Percentiles rank a stretch among this genome's conserved stretches.
phyloP scores from a whole-genome alignment of 2,329 filamentous ascomycete species.

The Dryadomyces quercus-mongolicae region DNA sequence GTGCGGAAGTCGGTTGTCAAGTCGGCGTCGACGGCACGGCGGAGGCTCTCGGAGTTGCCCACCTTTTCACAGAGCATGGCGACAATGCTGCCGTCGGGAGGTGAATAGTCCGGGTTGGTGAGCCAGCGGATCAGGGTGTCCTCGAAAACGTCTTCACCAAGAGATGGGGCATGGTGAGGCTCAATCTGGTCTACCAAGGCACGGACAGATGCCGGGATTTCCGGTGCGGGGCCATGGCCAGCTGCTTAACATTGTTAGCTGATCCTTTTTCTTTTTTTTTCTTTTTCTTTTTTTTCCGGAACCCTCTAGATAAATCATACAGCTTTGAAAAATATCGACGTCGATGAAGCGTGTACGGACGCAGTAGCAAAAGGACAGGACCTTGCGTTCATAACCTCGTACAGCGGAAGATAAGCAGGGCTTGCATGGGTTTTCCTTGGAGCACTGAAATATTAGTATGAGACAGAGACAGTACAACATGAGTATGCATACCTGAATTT shows the following conservation, averaged over 20 bases:
- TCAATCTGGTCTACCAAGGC: conserved; percentile 8
- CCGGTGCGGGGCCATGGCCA: conserved; percentile 1
- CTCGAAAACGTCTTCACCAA: conserved; percentile 13
- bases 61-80: conserved; percentile 16
- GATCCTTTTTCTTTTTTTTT: neutral
- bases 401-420: conserved; percentile 17
- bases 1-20: conserved; percentile 16
- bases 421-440: conserved; percentile 16
- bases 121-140: conserved; percentile 17
- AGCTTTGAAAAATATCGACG: conserved; percentile 17
- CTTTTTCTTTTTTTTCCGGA: neutral
- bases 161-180: conserved; percentile 1
- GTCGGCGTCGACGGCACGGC: conserved; percentile 11
- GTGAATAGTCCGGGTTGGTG: conserved; percentile 13
- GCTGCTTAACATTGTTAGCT: conserved; percentile 1
- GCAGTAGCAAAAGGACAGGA: conserved; percentile 18
- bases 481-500: conserved; percentile 15
- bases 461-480: too few species aligned
- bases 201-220: conserved; percentile 9
- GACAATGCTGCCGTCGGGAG: conserved; percentile 18
- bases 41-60: conserved; percentile 14
- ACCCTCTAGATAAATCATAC: conserved; percentile 3
- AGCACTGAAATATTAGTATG: conserved; percentile 13
- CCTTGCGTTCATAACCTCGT: conserved; percentile 15
- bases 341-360: conserved; percentile 18